Percentiles rank a stretch among this genome's conserved stretches.
Conservation (phyloP, 768 basidiomycete genomes). For the Termitomyces sp. region DNA sequence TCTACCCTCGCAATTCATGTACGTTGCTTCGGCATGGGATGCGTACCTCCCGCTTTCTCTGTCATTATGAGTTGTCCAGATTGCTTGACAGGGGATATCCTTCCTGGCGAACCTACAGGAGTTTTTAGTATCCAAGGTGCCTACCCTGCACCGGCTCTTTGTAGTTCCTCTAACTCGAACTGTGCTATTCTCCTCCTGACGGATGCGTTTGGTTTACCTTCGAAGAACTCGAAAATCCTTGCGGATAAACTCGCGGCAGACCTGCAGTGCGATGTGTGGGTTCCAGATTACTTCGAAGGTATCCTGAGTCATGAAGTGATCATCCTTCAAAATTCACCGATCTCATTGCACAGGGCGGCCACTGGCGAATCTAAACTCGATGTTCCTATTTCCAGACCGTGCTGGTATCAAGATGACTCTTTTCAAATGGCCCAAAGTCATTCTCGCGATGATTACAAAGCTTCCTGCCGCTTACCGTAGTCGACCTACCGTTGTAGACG, state of each 20-base stretch:
- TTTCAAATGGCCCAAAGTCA: conserved; percentile 24
- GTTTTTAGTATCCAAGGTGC: conserved; percentile 30
- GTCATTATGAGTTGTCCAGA: conserved; percentile 24
- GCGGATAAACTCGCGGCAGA: conserved; percentile 46
- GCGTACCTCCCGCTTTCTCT: not conserved
- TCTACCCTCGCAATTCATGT: too few species aligned
- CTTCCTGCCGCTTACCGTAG: conserved; percentile 26
- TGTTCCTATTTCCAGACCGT: conserved; percentile 23
- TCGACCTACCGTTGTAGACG: conserved; percentile 26
- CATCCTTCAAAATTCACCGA: not conserved
- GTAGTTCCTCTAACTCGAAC: conserved; percentile 10
- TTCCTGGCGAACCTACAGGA: conserved; percentile 44
- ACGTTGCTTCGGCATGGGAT: not conserved
- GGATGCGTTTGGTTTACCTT: conserved; percentile 50
- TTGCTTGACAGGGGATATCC: conserved; percentile 37
- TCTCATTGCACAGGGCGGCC: conserved; percentile 21
- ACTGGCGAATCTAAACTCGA: conserved; percentile 18
- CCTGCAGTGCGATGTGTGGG: conserved; percentile 56
- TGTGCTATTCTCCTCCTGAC: conserved; percentile 48
- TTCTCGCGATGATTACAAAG: conserved; percentile 18
- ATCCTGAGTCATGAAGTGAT: not conserved
- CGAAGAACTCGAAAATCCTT: conserved; percentile 51
- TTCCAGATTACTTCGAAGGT: conserved; percentile 61
- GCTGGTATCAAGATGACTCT: conserved; percentile 26
- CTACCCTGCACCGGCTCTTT: conserved; percentile 33